phyloP scores from a whole-genome alignment of 768 basidiomycete genomes.

The Tricholoma bakamatsutake region DNA sequence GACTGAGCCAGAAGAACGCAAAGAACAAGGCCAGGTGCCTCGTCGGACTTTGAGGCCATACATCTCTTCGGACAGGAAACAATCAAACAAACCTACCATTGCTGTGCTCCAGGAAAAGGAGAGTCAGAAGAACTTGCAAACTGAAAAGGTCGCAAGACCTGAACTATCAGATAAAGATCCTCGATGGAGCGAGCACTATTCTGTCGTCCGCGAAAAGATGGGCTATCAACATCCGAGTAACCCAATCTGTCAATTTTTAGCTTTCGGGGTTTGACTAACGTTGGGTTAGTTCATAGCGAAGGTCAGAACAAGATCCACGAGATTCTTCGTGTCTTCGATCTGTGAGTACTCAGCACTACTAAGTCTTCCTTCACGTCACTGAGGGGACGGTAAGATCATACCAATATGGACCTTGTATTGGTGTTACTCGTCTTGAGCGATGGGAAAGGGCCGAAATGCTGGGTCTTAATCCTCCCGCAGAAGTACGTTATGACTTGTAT shows the following conservation, averaged over 20 bases:
- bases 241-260: constrained; percentile 19
- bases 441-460: constrained; percentile 82
- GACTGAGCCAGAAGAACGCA: constrained; percentile 1
- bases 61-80: neutral
- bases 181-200: constrained; percentile 47
- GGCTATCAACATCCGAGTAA: constrained; percentile 54
- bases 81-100: neutral
- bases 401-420: constrained; percentile 77
- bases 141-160: constrained; percentile 17
- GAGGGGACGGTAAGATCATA: constrained; percentile 43
- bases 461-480: constrained; percentile 73
- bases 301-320: constrained; percentile 59
- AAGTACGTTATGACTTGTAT: constrained; percentile 40
- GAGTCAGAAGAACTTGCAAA: constrained; percentile 8
- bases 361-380: constrained; percentile 3
- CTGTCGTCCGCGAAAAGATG: constrained; percentile 45
- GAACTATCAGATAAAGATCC: constrained; percentile 44
- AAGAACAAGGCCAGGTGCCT: neutral
- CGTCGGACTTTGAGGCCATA: neutral
- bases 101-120: constrained; percentile 1
- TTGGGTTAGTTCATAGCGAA: constrained; percentile 54
- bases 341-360: constrained; percentile 34
- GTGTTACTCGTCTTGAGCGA: constrained; percentile 74
- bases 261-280: neutral
- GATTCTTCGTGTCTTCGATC: constrained; percentile 75